Conservation (phyloP, 148 eudicot genomes). For the Rhododendron henanense region DNA sequence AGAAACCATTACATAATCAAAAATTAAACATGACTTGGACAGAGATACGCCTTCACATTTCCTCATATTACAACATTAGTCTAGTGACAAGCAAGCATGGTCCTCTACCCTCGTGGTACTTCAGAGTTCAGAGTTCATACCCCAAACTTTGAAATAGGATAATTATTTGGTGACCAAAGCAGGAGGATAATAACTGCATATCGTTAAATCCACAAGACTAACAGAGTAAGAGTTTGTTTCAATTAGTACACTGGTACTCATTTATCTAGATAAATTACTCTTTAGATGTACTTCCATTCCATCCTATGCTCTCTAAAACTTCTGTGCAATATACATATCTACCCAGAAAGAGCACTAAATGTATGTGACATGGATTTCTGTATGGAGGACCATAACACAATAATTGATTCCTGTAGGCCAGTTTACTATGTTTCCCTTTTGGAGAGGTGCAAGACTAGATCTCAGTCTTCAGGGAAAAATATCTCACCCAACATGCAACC, state of each 20-base stretch:
- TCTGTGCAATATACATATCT: neutral
- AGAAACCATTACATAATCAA: neutral
- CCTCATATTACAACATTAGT: neutral
- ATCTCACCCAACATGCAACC: neutral
- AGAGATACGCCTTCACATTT: neutral
- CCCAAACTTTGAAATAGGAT: neutral
- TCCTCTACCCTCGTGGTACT: neutral
- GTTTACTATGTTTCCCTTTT: neutral
- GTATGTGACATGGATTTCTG: neutral
- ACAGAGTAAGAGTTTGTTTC: neutral
- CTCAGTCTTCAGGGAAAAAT: neutral
- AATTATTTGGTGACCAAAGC: neutral
- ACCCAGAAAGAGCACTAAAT: neutral
- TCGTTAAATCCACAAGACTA: neutral
- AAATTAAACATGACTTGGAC: neutral
- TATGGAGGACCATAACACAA: neutral
- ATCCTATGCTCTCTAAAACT: neutral
- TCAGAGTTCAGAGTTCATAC: neutral
- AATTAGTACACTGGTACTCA: neutral
- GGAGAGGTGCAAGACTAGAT: neutral
- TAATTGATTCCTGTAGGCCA: neutral
- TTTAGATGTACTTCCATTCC: neutral
- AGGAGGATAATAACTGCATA: neutral
- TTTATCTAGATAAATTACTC: neutral
- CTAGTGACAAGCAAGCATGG: neutral